Evolutionary conservation across 2,329 filamentous ascomycete species (phyloP).

Genomic region (Fusarium napiforme): DNA sequence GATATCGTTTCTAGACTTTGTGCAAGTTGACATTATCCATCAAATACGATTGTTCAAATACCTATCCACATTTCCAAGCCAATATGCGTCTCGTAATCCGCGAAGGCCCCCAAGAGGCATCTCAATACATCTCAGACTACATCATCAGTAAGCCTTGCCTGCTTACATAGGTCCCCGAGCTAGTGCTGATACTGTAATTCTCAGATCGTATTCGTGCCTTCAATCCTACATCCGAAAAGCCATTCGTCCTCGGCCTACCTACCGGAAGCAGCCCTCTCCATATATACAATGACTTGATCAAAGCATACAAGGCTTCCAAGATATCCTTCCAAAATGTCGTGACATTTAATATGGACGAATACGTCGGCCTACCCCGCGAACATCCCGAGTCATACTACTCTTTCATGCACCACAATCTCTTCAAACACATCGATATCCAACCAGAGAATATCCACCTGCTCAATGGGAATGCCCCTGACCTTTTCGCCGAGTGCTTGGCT

Average conservation of each 20-base stretch:
- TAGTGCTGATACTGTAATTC: neutral
- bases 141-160: constrained; percentile 5
- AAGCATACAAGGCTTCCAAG: neutral
- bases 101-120: constrained; percentile 10
- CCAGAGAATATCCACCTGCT: neutral
- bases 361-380: constrained; percentile 3
- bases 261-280: constrained; percentile 9
- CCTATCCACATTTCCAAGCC: neutral
- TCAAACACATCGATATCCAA: constrained; percentile 9
- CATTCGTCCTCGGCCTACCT: constrained; percentile 5
- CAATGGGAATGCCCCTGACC: neutral
- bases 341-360: constrained; percentile 19
- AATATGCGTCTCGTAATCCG: constrained; percentile 16
- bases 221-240: neutral
- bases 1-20: neutral
- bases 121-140: constrained; percentile 11
- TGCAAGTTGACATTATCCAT: neutral
- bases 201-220: neutral
- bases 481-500: neutral
- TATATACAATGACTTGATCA: constrained; percentile 1
- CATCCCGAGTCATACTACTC: constrained; percentile 11
- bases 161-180: no score
- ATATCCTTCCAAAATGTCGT: constrained; percentile 15
- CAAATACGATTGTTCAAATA: neutral
- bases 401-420: constrained; percentile 8